Percentiles rank a stretch among this genome's conserved stretches.
Evolutionary conservation across 352 stramenopile species (phyloP).

Genomic region (Phytopythium kandeliae): DNA sequence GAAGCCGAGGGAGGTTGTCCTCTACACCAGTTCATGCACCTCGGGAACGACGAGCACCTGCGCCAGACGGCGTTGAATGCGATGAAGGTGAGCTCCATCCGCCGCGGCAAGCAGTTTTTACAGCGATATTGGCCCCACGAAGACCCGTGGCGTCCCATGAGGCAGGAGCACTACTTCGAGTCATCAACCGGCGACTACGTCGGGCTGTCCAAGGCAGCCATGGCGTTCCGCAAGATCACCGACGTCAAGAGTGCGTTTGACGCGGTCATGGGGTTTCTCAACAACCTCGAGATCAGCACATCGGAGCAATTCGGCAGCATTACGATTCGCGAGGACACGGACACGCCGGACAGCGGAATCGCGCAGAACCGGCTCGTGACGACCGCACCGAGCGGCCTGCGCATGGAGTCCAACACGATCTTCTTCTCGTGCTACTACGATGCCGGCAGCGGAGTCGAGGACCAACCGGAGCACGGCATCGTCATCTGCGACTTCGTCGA

Average conservation of each 20-base stretch:
- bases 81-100: constrained; percentile 26
- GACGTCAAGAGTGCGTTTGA: constrained; percentile 26
- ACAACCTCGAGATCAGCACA: constrained; percentile 30
- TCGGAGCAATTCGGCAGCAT: constrained; percentile 31
- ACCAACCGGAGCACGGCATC: constrained; percentile 10
- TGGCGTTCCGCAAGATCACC: constrained; percentile 27
- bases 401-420: constrained; percentile 28
- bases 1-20: constrained; percentile 12
- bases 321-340: constrained; percentile 29
- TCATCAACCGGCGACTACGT: constrained; percentile 20
- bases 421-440: constrained; percentile 20
- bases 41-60: constrained; percentile 18
- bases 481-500: constrained; percentile 20
- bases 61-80: constrained; percentile 16
- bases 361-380: constrained; percentile 30
- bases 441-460: constrained; percentile 9
- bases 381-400: constrained; percentile 7
- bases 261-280: constrained; percentile 16
- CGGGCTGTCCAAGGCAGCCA: constrained; percentile 16
- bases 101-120: constrained; percentile 22
- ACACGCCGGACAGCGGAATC: constrained; percentile 15
- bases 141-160: constrained; percentile 17
- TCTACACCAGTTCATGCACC: constrained; percentile 30
- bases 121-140: constrained; percentile 24
- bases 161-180: constrained; percentile 18